Evolutionary conservation across 441 rosid species (phyloP).

Genomic region (Eruca vesicaria): DNA sequence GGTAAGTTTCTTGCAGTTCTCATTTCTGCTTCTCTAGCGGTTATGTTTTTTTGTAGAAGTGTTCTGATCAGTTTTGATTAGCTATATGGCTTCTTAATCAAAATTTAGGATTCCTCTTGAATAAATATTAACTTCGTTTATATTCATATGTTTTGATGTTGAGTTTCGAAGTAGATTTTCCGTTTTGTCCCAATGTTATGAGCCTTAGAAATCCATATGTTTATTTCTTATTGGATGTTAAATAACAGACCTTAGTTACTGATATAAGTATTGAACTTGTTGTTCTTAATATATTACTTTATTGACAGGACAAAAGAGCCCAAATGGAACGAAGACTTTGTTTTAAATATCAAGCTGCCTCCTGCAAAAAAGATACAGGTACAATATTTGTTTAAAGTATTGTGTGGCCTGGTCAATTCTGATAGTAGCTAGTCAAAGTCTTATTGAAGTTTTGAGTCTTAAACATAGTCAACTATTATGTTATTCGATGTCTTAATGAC

Average conservation of each 20-base stretch:
- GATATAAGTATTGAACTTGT: background rate
- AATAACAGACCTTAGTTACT: background rate
- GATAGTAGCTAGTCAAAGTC: background rate
- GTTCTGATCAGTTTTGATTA: background rate
- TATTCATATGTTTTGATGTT: background rate
- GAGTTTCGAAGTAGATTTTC: background rate
- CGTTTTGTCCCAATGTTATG: background rate
- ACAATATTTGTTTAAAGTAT: background rate
- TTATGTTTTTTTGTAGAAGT: background rate
- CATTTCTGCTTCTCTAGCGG: background rate
- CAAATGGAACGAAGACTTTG: conserved; percentile 84
- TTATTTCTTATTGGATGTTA: background rate
- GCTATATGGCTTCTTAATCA: background rate
- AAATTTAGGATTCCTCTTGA: background rate
- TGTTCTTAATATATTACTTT: background rate
- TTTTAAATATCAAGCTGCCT: conserved; percentile 63
- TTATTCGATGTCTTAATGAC: conserved; percentile 5
- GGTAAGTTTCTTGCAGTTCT: conserved; percentile 17
- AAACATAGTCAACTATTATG: background rate
- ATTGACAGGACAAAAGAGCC: conserved; percentile 71
- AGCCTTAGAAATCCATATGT: background rate
- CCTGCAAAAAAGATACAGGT: conserved; percentile 76
- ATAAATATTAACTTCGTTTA: background rate
- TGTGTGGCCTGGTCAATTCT: background rate
- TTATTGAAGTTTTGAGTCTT: background rate